Percentiles rank a stretch among this genome's conserved stretches.
phyloP scores from a whole-genome alignment of 805 yeast genomes.

The Kazachstania viticola region DNA sequence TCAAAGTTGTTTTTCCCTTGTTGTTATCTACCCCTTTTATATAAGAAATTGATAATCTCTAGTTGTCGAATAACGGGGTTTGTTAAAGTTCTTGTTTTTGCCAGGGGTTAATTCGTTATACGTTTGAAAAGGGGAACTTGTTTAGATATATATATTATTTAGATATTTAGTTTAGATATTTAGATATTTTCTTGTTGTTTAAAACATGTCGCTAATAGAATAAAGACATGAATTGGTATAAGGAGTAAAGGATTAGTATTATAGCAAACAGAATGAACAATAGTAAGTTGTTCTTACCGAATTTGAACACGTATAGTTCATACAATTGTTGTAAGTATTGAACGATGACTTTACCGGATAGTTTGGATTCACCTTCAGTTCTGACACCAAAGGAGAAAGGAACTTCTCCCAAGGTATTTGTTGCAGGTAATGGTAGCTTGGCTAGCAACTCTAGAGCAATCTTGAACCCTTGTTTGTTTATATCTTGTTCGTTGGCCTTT shows the following conservation, averaged over 20 bases:
- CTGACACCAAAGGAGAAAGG: constrained; percentile 43
- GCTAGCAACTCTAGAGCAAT: constrained; percentile 39
- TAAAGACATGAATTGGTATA: constrained; percentile 17
- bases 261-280: constrained; percentile 24
- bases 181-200: too few species aligned
- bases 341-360: constrained; percentile 38
- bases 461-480: constrained; percentile 37
- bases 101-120: too few species aligned
- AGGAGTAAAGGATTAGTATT: constrained; percentile 21
- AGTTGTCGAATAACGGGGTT: too few species aligned
- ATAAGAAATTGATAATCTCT: too few species aligned
- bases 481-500: constrained; percentile 25
- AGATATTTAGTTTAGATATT: too few species aligned
- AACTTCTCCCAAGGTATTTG: constrained; percentile 33
- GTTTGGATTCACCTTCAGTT: constrained; percentile 42
- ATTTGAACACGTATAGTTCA: constrained; percentile 36
- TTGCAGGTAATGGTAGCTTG: constrained; percentile 32
- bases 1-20: too few species aligned
- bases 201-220: constrained; percentile 11
- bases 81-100: too few species aligned
- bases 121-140: too few species aligned
- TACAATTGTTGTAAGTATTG: constrained; percentile 36
- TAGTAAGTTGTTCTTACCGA: constrained; percentile 30
- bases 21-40: too few species aligned
- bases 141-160: too few species aligned